A percentile compares a stretch with the other conserved stretches of the same genome.
These are phyloP conservation scores for Trichoderma parareesei DNA, from an alignment of 495 filamentous ascomycete species.

Conservation along the genomic window DNA sequence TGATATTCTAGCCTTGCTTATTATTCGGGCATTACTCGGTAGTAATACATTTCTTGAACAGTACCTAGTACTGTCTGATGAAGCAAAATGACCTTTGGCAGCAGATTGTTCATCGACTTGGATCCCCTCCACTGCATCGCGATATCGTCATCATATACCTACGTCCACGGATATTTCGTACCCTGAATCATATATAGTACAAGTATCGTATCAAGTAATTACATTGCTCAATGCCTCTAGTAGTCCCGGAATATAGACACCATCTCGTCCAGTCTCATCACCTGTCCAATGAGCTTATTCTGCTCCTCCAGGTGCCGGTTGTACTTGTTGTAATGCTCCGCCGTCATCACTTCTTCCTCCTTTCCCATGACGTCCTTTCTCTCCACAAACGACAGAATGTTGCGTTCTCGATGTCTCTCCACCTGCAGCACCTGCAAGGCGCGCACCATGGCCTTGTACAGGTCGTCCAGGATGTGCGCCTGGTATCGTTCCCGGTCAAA, in stretches of 20 bases:
- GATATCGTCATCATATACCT: too few species aligned
- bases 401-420: conserved; percentile 57
- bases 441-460: conserved; percentile 85
- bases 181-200: not conserved
- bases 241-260: conserved; percentile 76
- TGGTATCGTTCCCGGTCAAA: conserved; percentile 67
- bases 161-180: too few species aligned
- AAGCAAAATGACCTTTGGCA: too few species aligned
- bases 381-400: conserved; percentile 66
- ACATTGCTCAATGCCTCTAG: not conserved
- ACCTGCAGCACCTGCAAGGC: conserved; percentile 66
- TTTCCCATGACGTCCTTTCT: conserved; percentile 74
- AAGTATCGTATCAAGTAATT: not conserved
- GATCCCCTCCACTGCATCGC: too few species aligned
- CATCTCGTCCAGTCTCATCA: conserved; percentile 73
- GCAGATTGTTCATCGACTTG: too few species aligned
- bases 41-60: too few species aligned
- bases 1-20: too few species aligned
- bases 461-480: conserved; percentile 58
- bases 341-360: conserved; percentile 66
- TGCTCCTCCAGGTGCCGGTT: conserved; percentile 62
- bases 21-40: too few species aligned
- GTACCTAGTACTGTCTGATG: too few species aligned
- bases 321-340: conserved; percentile 57
- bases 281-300: conserved; percentile 64